Base-by-base conservation (phyloP, 441 rosid species). In the Monsonia emarginata region DNA sequence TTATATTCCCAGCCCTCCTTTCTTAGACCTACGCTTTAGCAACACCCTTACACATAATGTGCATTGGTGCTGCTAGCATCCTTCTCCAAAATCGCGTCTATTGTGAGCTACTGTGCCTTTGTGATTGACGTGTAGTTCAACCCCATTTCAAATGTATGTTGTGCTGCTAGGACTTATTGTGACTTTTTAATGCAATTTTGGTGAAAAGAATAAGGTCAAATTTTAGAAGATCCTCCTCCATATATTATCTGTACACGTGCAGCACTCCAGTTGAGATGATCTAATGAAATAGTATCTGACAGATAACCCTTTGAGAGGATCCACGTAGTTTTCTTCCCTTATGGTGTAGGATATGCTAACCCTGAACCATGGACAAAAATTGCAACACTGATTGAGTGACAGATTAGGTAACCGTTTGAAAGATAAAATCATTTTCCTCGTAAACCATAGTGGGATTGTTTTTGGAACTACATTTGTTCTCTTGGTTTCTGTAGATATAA, bases 1-100 rank as follows among this genome's bases (percentile, higher is more conserved):
- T 11, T 52, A 22, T 52, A 19, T 21, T 52, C 28, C 22, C 13
- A 14, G 21, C 27, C 59, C 60, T 10, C 60, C 14, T 56, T 56
- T 56, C 60, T 56, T 27, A 56, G 60, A 56, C 31, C 31, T 24
- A 56, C 31, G 25, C 60, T 56, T 56, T 31, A 56, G 28, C n/a
- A 31, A 52, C 59, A 52, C 59, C 59, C 59, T 28, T 52, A 52
- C 59, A 18, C 59, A 52, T 21, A 25, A n/a, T 52, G 10, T 52
- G 58, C 58, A 52, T 52, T 26, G 58, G 9, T 52, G 58, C 58
- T 21, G 26, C 58, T 52, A 52, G 59, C 59, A 52, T 19, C 28
- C 21, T 7, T 52, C 59, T 28, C 21, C 28, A 22, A 52, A 21
- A 52, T 22, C 28, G 11, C 26, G 21, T 25, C 28, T 24, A 56